Evolutionary conservation across 306 rosid species (phyloP).

Genomic region (Citrullus colocynthis): DNA sequence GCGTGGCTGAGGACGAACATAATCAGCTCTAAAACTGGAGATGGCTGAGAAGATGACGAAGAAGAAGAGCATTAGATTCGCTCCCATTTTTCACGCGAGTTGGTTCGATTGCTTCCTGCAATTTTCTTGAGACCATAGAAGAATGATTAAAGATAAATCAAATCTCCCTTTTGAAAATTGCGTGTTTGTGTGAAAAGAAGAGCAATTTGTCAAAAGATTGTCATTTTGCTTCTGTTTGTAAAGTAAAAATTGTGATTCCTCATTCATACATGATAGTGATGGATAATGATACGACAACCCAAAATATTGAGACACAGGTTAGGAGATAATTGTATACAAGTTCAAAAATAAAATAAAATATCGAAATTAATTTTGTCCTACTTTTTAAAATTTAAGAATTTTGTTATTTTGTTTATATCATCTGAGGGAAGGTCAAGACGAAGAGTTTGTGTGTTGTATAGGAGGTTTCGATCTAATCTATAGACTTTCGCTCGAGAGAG

Average conservation of each 20-base stretch:
- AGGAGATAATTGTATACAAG: too few species aligned
- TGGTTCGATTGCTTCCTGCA: not conserved
- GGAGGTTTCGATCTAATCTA: too few species aligned
- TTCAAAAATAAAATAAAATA: too few species aligned
- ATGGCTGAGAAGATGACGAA: conserved; percentile 17
- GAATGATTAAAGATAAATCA: not conserved
- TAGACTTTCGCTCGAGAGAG: too few species aligned
- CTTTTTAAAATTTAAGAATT: too few species aligned
- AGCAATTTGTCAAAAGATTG: not conserved
- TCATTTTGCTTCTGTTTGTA: not conserved
- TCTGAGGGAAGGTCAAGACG: too few species aligned
- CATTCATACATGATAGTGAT: too few species aligned
- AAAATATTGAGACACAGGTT: too few species aligned
- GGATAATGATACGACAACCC: too few species aligned
- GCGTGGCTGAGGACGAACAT: conserved; percentile 75
- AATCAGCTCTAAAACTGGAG: conserved; percentile 27
- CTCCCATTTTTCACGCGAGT: conserved; percentile 26
- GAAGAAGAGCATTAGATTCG: conserved; percentile 15
- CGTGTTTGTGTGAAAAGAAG: not conserved
- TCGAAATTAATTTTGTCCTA: too few species aligned
- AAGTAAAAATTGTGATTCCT: not conserved
- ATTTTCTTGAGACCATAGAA: not conserved
- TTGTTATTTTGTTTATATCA: too few species aligned
- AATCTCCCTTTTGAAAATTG: not conserved
- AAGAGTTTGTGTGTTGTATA: too few species aligned